Evolutionary conservation across 2,329 filamentous ascomycete species (phyloP).

Genomic region (Monilinia fructicola): DNA sequence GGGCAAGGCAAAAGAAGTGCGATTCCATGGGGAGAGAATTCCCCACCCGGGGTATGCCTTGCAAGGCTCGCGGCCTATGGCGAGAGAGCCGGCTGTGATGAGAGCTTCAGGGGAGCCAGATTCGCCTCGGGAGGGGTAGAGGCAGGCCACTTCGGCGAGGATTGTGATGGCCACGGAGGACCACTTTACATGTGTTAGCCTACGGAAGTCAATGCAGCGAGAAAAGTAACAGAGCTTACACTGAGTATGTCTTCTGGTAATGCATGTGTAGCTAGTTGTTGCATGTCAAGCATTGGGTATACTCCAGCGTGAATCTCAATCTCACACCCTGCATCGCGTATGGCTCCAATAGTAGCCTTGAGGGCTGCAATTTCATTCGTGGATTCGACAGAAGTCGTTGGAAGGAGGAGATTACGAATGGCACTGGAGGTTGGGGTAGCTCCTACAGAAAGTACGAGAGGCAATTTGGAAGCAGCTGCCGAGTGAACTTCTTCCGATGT

Average conservation of each 20-base stretch:
- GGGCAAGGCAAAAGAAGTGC: constrained; percentile 26
- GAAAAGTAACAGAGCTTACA: neutral
- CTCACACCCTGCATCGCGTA: constrained; percentile 44
- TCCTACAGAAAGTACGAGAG: constrained; percentile 65
- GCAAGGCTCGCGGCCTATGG: constrained; percentile 71
- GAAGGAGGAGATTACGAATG: constrained; percentile 56
- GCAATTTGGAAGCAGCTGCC: constrained; percentile 21
- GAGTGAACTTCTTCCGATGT: constrained; percentile 45
- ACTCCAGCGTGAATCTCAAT: constrained; percentile 76
- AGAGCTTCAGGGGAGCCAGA: constrained; percentile 59
- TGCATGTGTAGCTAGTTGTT: constrained; percentile 74
- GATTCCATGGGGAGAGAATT: constrained; percentile 61
- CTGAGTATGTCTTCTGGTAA: constrained; percentile 42
- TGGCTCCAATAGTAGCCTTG: constrained; percentile 43
- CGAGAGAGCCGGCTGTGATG: constrained; percentile 66
- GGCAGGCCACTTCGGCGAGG: constrained; percentile 67
- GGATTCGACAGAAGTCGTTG: constrained; percentile 32
- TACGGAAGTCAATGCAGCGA: constrained; percentile 18
- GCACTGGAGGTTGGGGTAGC: constrained; percentile 73
- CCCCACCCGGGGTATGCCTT: constrained; percentile 71
- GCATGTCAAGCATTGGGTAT: constrained; percentile 73
- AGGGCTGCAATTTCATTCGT: constrained; percentile 43
- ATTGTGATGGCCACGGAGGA: constrained; percentile 65
- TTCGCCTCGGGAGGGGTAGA: constrained; percentile 61
- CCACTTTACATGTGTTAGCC: constrained; percentile 31